A percentile compares a stretch with the other conserved stretches of the same genome.
These are phyloP conservation scores for Rhynchosporium graminicola DNA, from an alignment of 2,329 filamentous ascomycete species.

Conservation along the genomic window DNA sequence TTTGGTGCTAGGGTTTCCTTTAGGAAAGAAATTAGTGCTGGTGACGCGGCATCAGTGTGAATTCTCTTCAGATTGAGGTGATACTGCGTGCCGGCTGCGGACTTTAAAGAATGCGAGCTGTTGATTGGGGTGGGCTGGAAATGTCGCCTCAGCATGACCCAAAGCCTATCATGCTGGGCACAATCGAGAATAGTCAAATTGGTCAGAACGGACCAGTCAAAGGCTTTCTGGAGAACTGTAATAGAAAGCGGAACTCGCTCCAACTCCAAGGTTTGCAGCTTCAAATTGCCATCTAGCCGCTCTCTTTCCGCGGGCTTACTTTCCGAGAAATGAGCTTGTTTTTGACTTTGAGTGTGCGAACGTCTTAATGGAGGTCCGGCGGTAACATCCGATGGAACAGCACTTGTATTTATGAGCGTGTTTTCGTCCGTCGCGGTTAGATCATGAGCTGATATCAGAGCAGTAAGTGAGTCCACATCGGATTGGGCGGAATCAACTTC, in stretches of 20 bases:
- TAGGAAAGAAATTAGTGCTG: slow-evolving; percentile 70
- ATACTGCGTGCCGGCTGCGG: slow-evolving; percentile 51
- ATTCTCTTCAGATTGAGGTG: slow-evolving; percentile 70
- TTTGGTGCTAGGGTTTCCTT: slow-evolving; percentile 78
- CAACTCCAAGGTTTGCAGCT: slow-evolving; percentile 71
- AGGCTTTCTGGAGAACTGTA: slow-evolving; percentile 65
- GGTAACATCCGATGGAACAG: slow-evolving; percentile 18
- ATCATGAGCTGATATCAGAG: slow-evolving; percentile 35
- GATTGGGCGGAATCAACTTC: slow-evolving; percentile 30
- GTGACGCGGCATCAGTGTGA: slow-evolving; percentile 72
- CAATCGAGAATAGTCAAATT: slow-evolving; percentile 75
- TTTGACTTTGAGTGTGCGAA: slow-evolving; percentile 31
- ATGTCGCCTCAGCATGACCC: slow-evolving; percentile 68
- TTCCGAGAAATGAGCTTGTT: slow-evolving; percentile 34
- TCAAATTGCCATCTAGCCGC: slow-evolving; percentile 58
- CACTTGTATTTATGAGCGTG: slow-evolving; percentile 9
- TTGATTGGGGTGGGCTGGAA: slow-evolving; percentile 50
- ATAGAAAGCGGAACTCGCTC: slow-evolving; percentile 75
- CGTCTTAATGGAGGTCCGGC: slow-evolving; percentile 32
- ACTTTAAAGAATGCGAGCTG: slow-evolving; percentile 33
- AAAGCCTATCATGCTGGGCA: slow-evolving; percentile 70
- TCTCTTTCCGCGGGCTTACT: slow-evolving; percentile 40
- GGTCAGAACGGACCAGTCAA: slow-evolving; percentile 75
- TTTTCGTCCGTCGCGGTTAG: slow-evolving; percentile 19
- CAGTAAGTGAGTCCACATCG: slow-evolving; percentile 35